Percentiles rank a stretch among this genome's conserved stretches.
phyloP scores from a whole-genome alignment of 2,329 filamentous ascomycete species.

The Neurospora crassa region DNA sequence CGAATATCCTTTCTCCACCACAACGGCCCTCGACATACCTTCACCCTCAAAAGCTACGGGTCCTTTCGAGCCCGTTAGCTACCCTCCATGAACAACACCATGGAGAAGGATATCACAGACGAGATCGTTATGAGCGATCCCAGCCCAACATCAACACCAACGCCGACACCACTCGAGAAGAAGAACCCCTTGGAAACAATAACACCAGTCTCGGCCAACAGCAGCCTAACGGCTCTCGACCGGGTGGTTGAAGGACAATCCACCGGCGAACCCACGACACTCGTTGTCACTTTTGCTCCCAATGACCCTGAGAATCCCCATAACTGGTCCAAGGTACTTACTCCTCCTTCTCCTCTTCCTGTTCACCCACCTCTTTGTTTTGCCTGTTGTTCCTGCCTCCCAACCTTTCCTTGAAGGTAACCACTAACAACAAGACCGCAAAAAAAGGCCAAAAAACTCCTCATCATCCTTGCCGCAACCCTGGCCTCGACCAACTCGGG shows the following conservation, averaged over 20 bases:
- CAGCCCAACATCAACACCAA: background rate
- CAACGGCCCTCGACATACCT: background rate
- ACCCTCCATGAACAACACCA: background rate
- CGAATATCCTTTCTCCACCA: background rate
- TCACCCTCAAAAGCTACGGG: background rate
- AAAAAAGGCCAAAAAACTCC: conserved; percentile 13
- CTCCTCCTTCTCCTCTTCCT: too few relatives aligned
- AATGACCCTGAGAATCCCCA: conserved; percentile 14
- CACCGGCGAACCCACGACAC: background rate
- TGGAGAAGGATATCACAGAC: background rate
- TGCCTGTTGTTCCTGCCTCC: too few relatives aligned
- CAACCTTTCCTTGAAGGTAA: too few relatives aligned
- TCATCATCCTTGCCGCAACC: conserved; percentile 15
- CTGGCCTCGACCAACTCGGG: conserved; percentile 17
- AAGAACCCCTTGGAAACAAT: background rate
- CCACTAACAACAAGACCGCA: background rate
- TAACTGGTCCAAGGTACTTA: conserved; percentile 6
- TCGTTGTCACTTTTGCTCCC: conserved; percentile 11
- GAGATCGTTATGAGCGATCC: background rate
- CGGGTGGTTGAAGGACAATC: background rate
- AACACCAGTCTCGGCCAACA: background rate
- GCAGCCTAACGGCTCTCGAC: background rate
- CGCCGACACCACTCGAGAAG: background rate
- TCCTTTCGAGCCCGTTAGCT: background rate
- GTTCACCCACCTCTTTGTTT: too few relatives aligned